phyloP scores from a whole-genome alignment of 2,329 filamentous ascomycete species.

The Drechslerella stenobrocha region DNA sequence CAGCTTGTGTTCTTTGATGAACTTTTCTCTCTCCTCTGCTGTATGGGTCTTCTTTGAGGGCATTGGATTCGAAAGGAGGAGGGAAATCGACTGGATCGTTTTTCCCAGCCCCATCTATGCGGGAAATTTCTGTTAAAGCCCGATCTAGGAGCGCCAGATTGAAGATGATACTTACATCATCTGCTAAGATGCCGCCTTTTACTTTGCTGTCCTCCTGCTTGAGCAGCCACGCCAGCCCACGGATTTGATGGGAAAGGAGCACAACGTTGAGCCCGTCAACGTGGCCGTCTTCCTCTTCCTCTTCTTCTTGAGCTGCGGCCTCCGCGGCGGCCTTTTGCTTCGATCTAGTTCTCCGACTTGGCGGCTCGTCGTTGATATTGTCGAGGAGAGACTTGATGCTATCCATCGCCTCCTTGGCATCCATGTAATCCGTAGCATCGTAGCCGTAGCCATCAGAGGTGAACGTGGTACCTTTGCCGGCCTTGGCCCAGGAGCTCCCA shows the following conservation, averaged over 20 bases:
- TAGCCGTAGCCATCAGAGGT: slow-evolving; percentile 38
- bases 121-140: not conserved
- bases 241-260: slow-evolving; percentile 88
- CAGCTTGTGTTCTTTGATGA: slow-evolving; percentile 65
- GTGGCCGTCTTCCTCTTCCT: slow-evolving; percentile 64
- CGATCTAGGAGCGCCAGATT: slow-evolving; percentile 5
- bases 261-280: slow-evolving; percentile 84
- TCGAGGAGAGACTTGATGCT: slow-evolving; percentile 82
- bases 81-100: slow-evolving; percentile 87
- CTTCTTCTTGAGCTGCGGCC: slow-evolving; percentile 55
- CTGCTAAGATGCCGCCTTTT: slow-evolving; percentile 90
- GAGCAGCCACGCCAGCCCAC: slow-evolving; percentile 93
- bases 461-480: slow-evolving; percentile 45
- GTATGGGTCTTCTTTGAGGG: slow-evolving; percentile 63
- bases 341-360: slow-evolving; percentile 54
- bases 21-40: slow-evolving; percentile 57
- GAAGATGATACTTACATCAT: slow-evolving; percentile 63
- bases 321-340: slow-evolving; percentile 38
- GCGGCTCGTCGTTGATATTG: slow-evolving; percentile 74
- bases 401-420: slow-evolving; percentile 70
- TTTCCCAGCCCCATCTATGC: slow-evolving; percentile 83
- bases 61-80: slow-evolving; percentile 81
- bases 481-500: slow-evolving; percentile 43
- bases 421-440: slow-evolving; percentile 61
- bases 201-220: slow-evolving; percentile 84